Evolutionary conservation across 352 stramenopile species (phyloP), one percentile per base, ranked within the genome.

Genomic region (Phytophthora brassicae): DNA sequence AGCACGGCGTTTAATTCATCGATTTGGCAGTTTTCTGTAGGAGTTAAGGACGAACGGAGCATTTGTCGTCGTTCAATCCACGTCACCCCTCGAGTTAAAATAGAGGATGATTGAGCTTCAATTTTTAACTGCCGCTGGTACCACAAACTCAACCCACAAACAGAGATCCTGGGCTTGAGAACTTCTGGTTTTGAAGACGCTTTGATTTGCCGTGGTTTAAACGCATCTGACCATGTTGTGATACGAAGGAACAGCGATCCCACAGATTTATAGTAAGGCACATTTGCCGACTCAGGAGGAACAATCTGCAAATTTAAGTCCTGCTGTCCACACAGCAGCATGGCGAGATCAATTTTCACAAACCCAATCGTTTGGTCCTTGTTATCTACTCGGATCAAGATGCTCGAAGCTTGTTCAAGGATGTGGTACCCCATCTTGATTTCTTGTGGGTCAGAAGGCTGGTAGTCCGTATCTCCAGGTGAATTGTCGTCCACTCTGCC

Each of bases 21-120:
- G 17, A 91, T 61, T 38, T 91, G 82, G 4, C 60, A 58, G 35
- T 91, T 91, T 23, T 87, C 75, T 0, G 70, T 82, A 2, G 82
- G 78, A 3, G 72, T 84, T 23, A 91, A 49, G 4, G 76, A 77
- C 1, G 60, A 60, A 1, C 82, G 77, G n/a, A 91, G 67, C 6
- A 72, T 28, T 56, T 78, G 73, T 1, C 81, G 73, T 3, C 78
- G 66, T 4, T 63, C 66, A 19, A 90, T 84, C 11, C 75, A 76
- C 9, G 64, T 86, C 19, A 71, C 17, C 24, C 51, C 47, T 3
- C 42, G 60, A 61, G 38, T 60, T 46, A 46, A 28, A 4, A 45
- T 46, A 20, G 68, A 56, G 1, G 31, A 39, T 6, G 54, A 16
- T 12, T 56, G 24, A 7, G 41, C 24, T 26, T 73, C 58, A 14